These are phyloP conservation scores for Globisporangium carolinianum DNA, from an alignment of 352 stramenopile genomes.

Conservation along the genomic window DNA sequence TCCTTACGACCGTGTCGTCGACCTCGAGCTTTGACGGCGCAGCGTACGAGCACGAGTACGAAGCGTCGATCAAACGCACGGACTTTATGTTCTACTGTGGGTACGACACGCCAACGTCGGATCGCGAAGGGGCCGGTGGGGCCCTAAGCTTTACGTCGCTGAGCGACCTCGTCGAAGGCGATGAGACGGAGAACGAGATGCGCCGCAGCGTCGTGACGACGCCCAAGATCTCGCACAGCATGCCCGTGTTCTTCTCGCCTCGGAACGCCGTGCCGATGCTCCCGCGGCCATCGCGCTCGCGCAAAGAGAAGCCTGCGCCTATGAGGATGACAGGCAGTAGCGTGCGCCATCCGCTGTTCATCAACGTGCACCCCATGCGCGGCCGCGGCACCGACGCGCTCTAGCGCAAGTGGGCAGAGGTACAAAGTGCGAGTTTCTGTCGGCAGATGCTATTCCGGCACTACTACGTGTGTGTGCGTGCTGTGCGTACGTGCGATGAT, in stretches of 20 bases:
- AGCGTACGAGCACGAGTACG: conserved; percentile 32
- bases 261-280: conserved; percentile 25
- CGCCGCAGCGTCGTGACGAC: conserved; percentile 21
- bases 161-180: conserved; percentile 3
- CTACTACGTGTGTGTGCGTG: too few relatives aligned
- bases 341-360: conserved; percentile 8
- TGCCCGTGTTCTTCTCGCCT: conserved; percentile 50
- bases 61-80: conserved; percentile 20
- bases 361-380: conserved; percentile 10
- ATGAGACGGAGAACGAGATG: conserved; percentile 9
- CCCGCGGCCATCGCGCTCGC: conserved; percentile 11
- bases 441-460: too few relatives aligned
- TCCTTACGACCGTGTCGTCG: conserved; percentile 13
- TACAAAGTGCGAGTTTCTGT: too few relatives aligned
- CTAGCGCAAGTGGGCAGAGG: neutral
- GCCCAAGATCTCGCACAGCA: conserved; percentile 32
- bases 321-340: conserved; percentile 10
- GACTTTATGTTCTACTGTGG: conserved; percentile 58
- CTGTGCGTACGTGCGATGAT: too few relatives aligned
- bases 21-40: conserved; percentile 12
- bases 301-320: conserved; percentile 9
- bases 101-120: conserved; percentile 32
- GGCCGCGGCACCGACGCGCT: conserved; percentile 7
- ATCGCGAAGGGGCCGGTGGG: conserved; percentile 20
- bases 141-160: conserved; percentile 21